Evolutionary conservation across 2,329 filamentous ascomycete genomes (phyloP).

Genomic region (Colletotrichum aenigma): DNA sequence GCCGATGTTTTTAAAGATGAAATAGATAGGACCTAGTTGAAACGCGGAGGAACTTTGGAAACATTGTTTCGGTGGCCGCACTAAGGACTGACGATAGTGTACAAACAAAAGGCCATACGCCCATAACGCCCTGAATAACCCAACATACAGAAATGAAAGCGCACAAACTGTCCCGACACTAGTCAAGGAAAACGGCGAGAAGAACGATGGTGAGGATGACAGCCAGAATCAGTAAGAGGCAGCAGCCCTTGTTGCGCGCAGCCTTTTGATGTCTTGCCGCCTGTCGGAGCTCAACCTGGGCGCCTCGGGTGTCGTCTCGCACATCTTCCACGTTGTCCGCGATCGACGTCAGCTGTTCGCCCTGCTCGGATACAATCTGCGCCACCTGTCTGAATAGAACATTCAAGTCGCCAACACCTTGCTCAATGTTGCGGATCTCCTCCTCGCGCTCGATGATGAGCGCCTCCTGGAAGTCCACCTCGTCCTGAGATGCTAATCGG

Average conservation of each 20-base stretch:
- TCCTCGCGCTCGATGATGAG: conserved; percentile 95
- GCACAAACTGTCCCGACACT: neutral
- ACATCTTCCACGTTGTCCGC: conserved; percentile 87
- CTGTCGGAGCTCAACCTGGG: conserved; percentile 82
- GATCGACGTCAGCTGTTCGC: conserved; percentile 85
- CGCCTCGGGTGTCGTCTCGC: conserved; percentile 80
- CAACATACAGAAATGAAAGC: neutral
- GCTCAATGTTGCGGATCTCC: conserved; percentile 97
- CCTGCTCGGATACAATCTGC: conserved; percentile 94
- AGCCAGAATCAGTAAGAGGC: conserved; percentile 84
- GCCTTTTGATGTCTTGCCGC: conserved; percentile 95
- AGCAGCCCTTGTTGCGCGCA: conserved; percentile 92
- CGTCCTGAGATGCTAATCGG: conserved; percentile 85
- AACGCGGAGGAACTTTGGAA: neutral
- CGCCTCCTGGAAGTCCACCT: conserved; percentile 96
- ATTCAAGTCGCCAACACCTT: conserved; percentile 93
- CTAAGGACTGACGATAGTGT: conserved; percentile 4
- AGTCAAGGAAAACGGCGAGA: conserved; percentile 83
- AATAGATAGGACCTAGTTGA: neutral
- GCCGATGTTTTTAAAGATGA: neutral
- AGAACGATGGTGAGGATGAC: conserved; percentile 90
- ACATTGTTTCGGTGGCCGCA: neutral
- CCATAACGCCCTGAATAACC: conserved; percentile 9
- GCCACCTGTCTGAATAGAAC: conserved; percentile 98
- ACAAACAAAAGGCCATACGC: conserved; percentile 11